These are phyloP conservation scores for Talaromyces sp. DNA, from an alignment of 2,329 filamentous ascomycete genomes.

Conservation along the genomic window DNA sequence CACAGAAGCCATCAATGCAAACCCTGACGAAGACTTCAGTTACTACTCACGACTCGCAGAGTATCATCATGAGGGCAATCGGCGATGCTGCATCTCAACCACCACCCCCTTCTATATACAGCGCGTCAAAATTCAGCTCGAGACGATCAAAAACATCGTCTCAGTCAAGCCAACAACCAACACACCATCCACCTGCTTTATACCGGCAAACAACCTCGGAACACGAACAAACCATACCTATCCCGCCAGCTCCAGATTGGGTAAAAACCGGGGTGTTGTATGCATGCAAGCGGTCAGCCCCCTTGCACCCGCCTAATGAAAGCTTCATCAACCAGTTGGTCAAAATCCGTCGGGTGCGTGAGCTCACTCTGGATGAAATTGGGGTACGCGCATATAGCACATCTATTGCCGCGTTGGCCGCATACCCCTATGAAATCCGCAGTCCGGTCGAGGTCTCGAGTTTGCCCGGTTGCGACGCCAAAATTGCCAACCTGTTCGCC, in stretches of 20 bases:
- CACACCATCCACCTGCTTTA: constrained; percentile 41
- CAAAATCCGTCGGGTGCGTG: constrained; percentile 66
- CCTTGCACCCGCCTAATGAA: constrained; percentile 64
- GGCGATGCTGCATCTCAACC: constrained; percentile 35
- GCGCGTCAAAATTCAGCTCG: constrained; percentile 19
- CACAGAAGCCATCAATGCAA: background rate
- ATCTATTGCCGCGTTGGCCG: constrained; percentile 74
- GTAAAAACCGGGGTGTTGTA: constrained; percentile 60
- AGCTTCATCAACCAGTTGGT: constrained; percentile 69
- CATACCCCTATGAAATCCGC: constrained; percentile 63
- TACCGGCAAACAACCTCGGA: constrained; percentile 72
- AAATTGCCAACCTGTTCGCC: constrained; percentile 70
- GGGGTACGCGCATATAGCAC: constrained; percentile 83
- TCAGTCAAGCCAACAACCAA: constrained; percentile 18
- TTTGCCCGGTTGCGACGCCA: constrained; percentile 75
- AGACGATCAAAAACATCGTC: background rate
- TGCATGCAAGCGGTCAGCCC: constrained; percentile 75
- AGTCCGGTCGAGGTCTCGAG: constrained; percentile 39
- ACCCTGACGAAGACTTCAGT: background rate
- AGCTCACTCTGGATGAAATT: constrained; percentile 68
- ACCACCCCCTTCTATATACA: background rate
- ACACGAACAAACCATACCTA: constrained; percentile 54
- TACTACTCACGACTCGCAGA: background rate
- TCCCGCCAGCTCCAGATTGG: constrained; percentile 68
- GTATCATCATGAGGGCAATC: constrained; percentile 40